Conservation (phyloP, 306 rosid species). For the Delonix regia region DNA sequence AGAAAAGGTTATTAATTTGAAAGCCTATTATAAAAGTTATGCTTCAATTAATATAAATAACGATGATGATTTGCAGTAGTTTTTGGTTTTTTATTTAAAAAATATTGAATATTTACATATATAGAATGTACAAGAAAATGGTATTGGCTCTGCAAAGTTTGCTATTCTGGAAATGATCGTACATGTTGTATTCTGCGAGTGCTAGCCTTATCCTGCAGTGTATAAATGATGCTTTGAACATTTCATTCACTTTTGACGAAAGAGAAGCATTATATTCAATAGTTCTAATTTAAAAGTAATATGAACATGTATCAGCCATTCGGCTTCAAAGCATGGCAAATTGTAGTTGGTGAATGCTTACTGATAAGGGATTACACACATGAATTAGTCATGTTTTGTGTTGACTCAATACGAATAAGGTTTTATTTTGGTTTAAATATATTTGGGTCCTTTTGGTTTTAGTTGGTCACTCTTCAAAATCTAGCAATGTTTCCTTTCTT, state of each 20-base stretch:
- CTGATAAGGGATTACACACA: no score
- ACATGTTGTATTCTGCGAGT: constrained; percentile 31
- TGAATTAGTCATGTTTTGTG: no score
- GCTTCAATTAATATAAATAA: constrained; percentile 31
- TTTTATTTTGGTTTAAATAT: no score
- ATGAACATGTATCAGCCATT: neutral
- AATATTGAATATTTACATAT: constrained; percentile 34
- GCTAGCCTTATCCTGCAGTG: constrained; percentile 27
- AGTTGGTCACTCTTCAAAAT: no score
- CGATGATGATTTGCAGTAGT: constrained; percentile 30
- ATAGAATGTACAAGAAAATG: constrained; percentile 48
- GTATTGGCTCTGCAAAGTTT: constrained; percentile 34
- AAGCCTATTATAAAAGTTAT: constrained; percentile 22
- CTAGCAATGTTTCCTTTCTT: no score
- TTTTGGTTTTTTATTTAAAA: constrained; percentile 8
- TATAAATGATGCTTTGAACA: constrained; percentile 30
- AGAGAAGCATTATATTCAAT: neutral
- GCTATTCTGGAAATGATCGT: constrained; percentile 38
- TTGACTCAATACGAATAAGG: no score
- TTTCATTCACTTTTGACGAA: neutral
- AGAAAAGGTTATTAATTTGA: constrained; percentile 56
- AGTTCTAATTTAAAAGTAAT: neutral
- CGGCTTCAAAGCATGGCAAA: no score
- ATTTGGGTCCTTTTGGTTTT: no score
- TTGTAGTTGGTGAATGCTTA: no score